Evolutionary conservation across 345 rosid genomes (phyloP).

Genomic region (Acer campestre): DNA sequence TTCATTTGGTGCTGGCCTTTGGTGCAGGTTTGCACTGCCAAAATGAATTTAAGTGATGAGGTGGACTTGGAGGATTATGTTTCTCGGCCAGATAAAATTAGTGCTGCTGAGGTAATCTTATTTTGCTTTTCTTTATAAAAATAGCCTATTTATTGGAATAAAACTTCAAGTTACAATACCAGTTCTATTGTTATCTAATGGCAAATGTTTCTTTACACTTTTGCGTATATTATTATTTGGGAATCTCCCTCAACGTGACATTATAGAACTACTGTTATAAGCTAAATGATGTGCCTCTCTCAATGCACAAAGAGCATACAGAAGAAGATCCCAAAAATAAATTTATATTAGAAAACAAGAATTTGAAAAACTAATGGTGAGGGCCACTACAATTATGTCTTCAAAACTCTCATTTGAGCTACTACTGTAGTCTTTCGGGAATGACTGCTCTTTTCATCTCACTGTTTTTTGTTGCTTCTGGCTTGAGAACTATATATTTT

Average conservation of each 20-base stretch:
- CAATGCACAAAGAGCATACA: background rate
- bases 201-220: background rate
- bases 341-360: background rate
- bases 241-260: background rate
- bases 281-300: background rate
- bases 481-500: background rate
- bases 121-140: slow-evolving; percentile 9
- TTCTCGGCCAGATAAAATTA: slow-evolving; percentile 96
- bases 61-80: slow-evolving; percentile 99
- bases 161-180: background rate
- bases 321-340: background rate
- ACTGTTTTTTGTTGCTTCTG: background rate
- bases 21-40: slow-evolving; percentile 93
- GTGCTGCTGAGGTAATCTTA: slow-evolving; percentile 96
- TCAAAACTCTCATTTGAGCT: background rate
- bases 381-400: background rate
- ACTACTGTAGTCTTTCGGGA: background rate
- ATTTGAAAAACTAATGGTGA: background rate
- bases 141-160: background rate
- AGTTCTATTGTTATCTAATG: too few species aligned
- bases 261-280: background rate
- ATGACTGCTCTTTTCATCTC: background rate
- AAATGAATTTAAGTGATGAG: slow-evolving; percentile 97
- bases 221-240: background rate
- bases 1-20: background rate